Conservation (phyloP, 2,329 filamentous ascomycete genomes). For the Zasmidium citrigriseum region DNA sequence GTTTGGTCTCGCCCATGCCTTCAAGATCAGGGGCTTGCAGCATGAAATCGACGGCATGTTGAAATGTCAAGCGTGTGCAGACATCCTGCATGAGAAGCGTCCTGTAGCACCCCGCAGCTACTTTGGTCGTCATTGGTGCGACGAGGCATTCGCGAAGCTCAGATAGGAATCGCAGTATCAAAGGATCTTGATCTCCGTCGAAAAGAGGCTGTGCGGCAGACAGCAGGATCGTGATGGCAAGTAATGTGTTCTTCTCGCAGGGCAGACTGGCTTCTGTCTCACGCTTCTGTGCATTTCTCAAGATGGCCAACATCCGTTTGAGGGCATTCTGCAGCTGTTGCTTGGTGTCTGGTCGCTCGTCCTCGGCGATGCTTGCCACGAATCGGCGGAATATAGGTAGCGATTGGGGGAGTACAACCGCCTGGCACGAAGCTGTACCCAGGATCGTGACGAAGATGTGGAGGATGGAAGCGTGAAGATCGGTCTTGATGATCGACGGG, state of each 20-base stretch:
- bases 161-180: slow-evolving; percentile 73
- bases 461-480: slow-evolving; percentile 92
- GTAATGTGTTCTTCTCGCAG: slow-evolving; percentile 89
- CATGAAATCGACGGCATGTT: slow-evolving; percentile 73
- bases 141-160: slow-evolving; percentile 83
- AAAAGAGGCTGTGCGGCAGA: slow-evolving; percentile 68
- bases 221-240: slow-evolving; percentile 86
- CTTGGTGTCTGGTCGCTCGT: slow-evolving; percentile 50
- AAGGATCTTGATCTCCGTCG: slow-evolving; percentile 66
- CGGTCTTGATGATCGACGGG: slow-evolving; percentile 92
- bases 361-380: slow-evolving; percentile 68
- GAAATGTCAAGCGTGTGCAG: slow-evolving; percentile 65
- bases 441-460: slow-evolving; percentile 96
- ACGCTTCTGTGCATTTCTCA: slow-evolving; percentile 72
- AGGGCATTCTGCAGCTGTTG: slow-evolving; percentile 80
- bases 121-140: slow-evolving; percentile 80
- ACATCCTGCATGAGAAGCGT: slow-evolving; percentile 80
- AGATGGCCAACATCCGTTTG: slow-evolving; percentile 78
- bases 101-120: slow-evolving; percentile 85
- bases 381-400: slow-evolving; percentile 92
- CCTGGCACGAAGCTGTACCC: slow-evolving; percentile 82
- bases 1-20: slow-evolving; percentile 75
- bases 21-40: slow-evolving; percentile 64
- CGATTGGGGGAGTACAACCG: slow-evolving; percentile 83
- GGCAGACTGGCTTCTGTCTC: slow-evolving; percentile 75